Conservation (phyloP, 2,329 filamentous ascomycete genomes). For the Aspergillus melleus region DNA sequence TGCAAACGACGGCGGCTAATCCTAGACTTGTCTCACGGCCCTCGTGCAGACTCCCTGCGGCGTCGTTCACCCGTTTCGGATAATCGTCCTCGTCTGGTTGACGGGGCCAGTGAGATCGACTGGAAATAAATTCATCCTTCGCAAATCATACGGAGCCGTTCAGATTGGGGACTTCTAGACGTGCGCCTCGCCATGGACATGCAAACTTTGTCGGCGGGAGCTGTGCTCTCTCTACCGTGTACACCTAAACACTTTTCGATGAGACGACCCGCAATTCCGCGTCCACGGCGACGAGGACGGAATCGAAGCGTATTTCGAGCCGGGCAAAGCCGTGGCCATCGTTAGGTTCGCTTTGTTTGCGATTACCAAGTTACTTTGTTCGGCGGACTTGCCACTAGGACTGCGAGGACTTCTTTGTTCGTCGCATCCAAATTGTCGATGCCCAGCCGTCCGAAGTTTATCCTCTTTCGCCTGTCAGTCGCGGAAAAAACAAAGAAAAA, state of each 20-base stretch:
- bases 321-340: neutral
- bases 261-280: too few relatives aligned
- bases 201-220: neutral
- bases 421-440: neutral
- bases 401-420: neutral
- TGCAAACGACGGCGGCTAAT: conserved; percentile 9
- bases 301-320: neutral
- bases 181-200: neutral
- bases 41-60: conserved; percentile 8
- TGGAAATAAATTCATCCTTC: neutral
- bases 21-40: conserved; percentile 1
- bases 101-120: neutral
- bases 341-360: neutral
- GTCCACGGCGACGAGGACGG: neutral
- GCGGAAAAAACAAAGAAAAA: neutral
- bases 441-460: neutral
- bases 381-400: conserved; percentile 1
- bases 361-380: neutral
- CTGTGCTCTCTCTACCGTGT: neutral
- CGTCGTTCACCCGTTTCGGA: conserved; percentile 5
- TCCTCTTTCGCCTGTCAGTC: neutral
- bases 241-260: too few relatives aligned
- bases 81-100: conserved; percentile 1
- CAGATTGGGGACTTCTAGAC: neutral
- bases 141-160: neutral